A percentile compares a stretch with the other conserved stretches of the same genome.
phyloP scores from a whole-genome alignment of 2,329 filamentous ascomycete species.

The Aspergillus sp. region DNA sequence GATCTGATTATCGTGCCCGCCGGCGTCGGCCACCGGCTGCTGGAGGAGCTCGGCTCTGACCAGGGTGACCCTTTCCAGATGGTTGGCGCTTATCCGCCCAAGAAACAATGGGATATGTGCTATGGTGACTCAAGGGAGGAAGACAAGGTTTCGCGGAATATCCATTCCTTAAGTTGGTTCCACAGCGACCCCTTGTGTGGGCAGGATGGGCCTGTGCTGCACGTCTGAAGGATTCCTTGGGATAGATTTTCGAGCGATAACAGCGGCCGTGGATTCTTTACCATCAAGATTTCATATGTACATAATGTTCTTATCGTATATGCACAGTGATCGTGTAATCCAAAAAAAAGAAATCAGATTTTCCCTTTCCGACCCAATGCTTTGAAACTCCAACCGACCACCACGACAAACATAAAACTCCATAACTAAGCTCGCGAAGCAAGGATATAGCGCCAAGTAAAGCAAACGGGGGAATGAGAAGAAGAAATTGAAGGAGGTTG shows the following conservation, averaged over 20 bases:
- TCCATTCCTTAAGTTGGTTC: conserved; percentile 58
- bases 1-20: conserved; percentile 68
- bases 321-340: conserved; percentile 15
- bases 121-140: conserved; percentile 63
- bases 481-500: background rate
- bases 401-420: background rate
- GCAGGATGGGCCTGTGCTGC: conserved; percentile 53
- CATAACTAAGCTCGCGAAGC: background rate
- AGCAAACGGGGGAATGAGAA: background rate
- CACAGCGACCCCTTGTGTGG: conserved; percentile 62
- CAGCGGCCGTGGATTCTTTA: background rate
- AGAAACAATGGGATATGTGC: conserved; percentile 68
- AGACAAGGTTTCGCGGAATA: conserved; percentile 49
- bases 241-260: no score
- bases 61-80: conserved; percentile 56
- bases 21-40: conserved; percentile 64
- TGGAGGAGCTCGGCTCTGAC: conserved; percentile 55
- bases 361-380: background rate
- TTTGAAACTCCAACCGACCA: background rate
- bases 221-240: conserved; percentile 29
- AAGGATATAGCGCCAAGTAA: background rate
- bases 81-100: conserved; percentile 66
- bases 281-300: conserved; percentile 6
- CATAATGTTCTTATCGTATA: conserved; percentile 15
- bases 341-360: background rate